Percentiles rank a stretch among this genome's conserved stretches.
Evolutionary conservation across 2,329 filamentous ascomycete species (phyloP).

Genomic region (Penicillium sp.): DNA sequence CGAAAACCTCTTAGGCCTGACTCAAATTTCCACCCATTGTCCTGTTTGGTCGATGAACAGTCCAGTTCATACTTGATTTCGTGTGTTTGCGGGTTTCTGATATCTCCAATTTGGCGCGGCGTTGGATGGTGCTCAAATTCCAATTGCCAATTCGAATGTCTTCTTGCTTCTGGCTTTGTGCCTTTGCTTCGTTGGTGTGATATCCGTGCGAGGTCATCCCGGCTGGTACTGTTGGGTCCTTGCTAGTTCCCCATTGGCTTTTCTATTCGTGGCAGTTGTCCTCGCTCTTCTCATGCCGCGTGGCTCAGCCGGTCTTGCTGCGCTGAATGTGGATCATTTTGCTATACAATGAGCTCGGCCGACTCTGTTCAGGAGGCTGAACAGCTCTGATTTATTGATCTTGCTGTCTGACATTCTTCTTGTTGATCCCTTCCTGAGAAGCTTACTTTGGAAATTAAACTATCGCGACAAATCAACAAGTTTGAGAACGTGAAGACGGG

Average conservation of each 20-base stretch:
- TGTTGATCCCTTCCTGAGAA: too few relatives aligned
- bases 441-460: too few relatives aligned
- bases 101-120: not conserved
- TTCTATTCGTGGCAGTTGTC: not conserved
- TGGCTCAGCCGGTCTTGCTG: not conserved
- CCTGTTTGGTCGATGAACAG: not conserved
- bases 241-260: not conserved
- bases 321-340: constrained; percentile 9
- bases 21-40: not conserved
- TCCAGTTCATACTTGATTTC: not conserved
- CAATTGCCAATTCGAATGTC: not conserved
- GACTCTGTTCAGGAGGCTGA: constrained; percentile 3
- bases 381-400: too few relatives aligned
- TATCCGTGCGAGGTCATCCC: not conserved
- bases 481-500: too few relatives aligned
- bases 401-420: too few relatives aligned
- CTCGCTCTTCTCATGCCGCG: not conserved
- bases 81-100: not conserved
- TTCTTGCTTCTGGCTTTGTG: not conserved
- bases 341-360: constrained; percentile 22
- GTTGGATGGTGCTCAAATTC: not conserved
- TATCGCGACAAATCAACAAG: too few relatives aligned
- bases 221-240: not conserved
- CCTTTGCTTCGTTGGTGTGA: not conserved
- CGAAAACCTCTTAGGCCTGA: not conserved